phyloP scores from a whole-genome alignment of 2,329 filamentous ascomycete genomes.

The Annulohypoxylon truncatum region DNA sequence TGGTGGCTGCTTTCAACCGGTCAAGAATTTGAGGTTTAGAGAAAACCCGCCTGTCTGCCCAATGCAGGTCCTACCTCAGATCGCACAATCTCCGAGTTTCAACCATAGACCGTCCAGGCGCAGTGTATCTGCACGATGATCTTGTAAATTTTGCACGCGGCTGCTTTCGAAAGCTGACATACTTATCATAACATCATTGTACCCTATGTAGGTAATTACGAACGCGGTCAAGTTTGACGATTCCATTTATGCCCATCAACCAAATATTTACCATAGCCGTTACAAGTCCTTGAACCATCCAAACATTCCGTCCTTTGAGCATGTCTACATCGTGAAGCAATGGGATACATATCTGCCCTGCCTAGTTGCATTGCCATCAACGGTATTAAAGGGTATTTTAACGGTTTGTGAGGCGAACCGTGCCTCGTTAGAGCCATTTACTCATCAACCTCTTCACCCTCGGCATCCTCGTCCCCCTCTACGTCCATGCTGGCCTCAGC shows the following conservation, averaged over 20 bases:
- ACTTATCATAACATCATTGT: slow-evolving; percentile 28
- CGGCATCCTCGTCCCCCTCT: slow-evolving; percentile 46
- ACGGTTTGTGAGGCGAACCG: slow-evolving; percentile 3
- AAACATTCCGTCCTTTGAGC: neutral
- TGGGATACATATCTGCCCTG: slow-evolving; percentile 14
- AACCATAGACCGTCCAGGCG: neutral
- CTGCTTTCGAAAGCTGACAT: slow-evolving; percentile 6
- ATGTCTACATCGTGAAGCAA: slow-evolving; percentile 7
- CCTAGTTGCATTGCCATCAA: neutral
- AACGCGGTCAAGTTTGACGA: slow-evolving; percentile 8
- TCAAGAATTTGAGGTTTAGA: slow-evolving; percentile 11
- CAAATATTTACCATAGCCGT: slow-evolving; percentile 22
- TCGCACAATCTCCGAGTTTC: neutral
- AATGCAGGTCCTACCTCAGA: neutral
- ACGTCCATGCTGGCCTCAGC: slow-evolving; percentile 7
- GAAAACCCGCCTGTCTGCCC: neutral
- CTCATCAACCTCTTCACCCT: slow-evolving; percentile 49
- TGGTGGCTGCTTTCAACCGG: slow-evolving; percentile 24
- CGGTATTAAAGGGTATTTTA: slow-evolving; percentile 2
- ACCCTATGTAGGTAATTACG: slow-evolving; percentile 8
- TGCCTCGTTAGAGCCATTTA: slow-evolving; percentile 16
- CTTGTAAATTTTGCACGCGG: neutral
- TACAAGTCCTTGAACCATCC: slow-evolving; percentile 15
- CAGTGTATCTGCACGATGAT: neutral
- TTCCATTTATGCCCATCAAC: slow-evolving; percentile 16